Conservation (phyloP, 768 basidiomycete genomes). For the Podaxis pistillaris region DNA sequence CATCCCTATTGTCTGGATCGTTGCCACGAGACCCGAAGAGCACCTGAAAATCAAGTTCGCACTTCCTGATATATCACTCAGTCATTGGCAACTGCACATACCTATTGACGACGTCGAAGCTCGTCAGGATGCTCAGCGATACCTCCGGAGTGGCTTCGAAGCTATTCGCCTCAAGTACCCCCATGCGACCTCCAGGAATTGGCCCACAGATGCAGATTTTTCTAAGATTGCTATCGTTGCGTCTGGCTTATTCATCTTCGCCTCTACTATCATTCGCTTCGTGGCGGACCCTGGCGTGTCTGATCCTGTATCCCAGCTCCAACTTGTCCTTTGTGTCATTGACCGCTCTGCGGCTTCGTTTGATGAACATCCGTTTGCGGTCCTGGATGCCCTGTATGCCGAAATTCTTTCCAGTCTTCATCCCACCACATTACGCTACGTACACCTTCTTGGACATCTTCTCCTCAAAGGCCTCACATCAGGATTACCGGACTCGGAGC, state of each 20-base stretch:
- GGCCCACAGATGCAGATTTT: neutral
- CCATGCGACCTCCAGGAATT: neutral
- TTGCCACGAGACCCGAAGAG: conserved; percentile 25
- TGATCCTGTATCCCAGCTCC: neutral
- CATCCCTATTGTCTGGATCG: conserved; percentile 23
- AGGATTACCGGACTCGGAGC: neutral
- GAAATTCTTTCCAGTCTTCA: neutral
- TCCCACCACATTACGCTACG: neutral
- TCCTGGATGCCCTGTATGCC: neutral
- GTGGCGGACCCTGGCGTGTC: neutral
- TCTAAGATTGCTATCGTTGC: neutral
- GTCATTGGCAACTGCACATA: neutral
- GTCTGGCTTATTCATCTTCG: neutral
- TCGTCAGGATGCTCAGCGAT: neutral
- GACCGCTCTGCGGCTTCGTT: neutral
- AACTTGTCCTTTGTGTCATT: neutral
- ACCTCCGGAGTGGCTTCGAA: neutral
- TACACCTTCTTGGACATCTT: neutral
- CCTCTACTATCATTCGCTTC: neutral
- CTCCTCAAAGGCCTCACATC: neutral
- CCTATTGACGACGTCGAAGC: neutral
- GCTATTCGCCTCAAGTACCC: neutral
- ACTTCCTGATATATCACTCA: neutral
- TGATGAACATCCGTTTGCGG: neutral
- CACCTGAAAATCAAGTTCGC: neutral